Base-by-base conservation (phyloP, 2,329 filamentous ascomycete species). In the Epichloe elymi region DNA sequence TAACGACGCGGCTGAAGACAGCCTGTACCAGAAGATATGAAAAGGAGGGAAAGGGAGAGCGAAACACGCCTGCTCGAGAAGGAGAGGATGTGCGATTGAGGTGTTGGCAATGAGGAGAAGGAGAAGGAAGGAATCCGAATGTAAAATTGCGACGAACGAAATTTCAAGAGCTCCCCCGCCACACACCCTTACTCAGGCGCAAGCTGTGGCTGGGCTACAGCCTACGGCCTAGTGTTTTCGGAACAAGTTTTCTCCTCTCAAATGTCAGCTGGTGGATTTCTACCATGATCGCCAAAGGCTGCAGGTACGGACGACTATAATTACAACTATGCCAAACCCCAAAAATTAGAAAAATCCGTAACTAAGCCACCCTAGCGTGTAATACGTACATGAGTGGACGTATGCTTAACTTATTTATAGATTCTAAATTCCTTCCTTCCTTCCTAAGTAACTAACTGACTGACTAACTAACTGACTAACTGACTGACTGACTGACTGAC, bases 1-100 rank as follows among this genome's bases (percentile, higher is more conserved):
- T 69, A 63, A 57, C 59, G 61, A 60, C 58, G 57, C 44, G 69
- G 69, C 71, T 67, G 66, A 54, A 59, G 59, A 65, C 69, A 74
- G 71, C 70, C 67, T 65, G 58, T 61, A 60, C 58, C 58, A 57
- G 59, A 54, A 40, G 42, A 40, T 30, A 17, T 14, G 15, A 52
- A 20, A 46, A 53, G 38, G 17, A 36, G 39, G 15, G 33, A 44
- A 55, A 47, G 6, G 33, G 8, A 50, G n/a, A 26, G 50, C 42
- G 46, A 48, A 26, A 35, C 46, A 57, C 56, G 57, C 58, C 63
- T 59, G 60, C 58, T 60, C 54, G 51, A 53, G 48, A 51, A 59
- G 44, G 53, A 45, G 48, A 41, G 35, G 38, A 47, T 39, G 40
- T 38, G 44, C n/a, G 19, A 33, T 33, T 23, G 35, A 19, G 20